Percentiles rank a stretch among this genome's conserved stretches.
Evolutionary conservation across 2,329 filamentous ascomycete genomes (phyloP).

Genomic region (Xylaria sp.): DNA sequence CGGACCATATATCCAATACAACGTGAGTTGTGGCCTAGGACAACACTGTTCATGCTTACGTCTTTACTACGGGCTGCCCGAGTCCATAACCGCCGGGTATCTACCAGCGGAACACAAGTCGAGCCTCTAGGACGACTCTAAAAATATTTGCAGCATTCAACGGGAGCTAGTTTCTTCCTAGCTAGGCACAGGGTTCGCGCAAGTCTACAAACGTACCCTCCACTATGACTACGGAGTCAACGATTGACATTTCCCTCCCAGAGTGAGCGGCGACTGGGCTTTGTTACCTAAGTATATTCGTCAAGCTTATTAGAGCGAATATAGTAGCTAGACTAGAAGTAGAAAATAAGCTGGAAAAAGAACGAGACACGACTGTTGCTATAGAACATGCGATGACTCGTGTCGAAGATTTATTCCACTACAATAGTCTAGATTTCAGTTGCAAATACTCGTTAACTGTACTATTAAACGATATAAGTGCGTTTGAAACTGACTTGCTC

Average conservation of each 20-base stretch:
- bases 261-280: not conserved
- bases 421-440: not conserved
- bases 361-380: not conserved
- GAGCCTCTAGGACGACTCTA: not conserved
- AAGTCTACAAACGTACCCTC: not conserved
- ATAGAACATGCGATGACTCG: not conserved
- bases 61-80: not conserved
- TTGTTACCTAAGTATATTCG: not conserved
- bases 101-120: not conserved
- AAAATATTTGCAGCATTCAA: not conserved
- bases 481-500: not conserved
- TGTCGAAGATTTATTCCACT: not conserved
- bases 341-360: not conserved
- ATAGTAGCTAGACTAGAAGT: conserved; percentile 6
- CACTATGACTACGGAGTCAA: not conserved
- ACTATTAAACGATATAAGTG: not conserved
- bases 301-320: not conserved
- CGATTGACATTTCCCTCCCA: too few relatives aligned
- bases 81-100: not conserved
- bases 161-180: not conserved
- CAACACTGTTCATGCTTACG: not conserved
- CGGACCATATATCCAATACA: not conserved
- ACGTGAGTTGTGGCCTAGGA: not conserved
- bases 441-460: not conserved
- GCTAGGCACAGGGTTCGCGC: not conserved